Evolutionary conservation across 768 basidiomycete species (phyloP), one percentile per base, ranked within the genome.

Genomic region (Psilocybe subaeruginosa): DNA sequence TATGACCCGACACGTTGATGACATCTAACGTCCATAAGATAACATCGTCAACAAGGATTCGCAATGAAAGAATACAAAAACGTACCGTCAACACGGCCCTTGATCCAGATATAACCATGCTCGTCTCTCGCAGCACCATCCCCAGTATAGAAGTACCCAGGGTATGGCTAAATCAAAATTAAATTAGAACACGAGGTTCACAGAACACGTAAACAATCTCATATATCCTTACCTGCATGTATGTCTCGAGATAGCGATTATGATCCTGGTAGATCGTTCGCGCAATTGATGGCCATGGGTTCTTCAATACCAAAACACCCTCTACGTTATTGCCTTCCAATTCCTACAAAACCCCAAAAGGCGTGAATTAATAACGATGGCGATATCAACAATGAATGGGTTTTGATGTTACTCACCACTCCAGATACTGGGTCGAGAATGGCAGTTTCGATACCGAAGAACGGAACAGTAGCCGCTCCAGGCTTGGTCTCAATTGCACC

Each of bases 91-190:
- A 99, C 86, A 66, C 97, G 88, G 54, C 97, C 97, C 76, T 95
- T 95, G 76, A 99, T 98, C 97, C 97, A 99, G 72, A 97, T 92
- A 78, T 99, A 99, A 1, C 97, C 97, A 67, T 99, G 88, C 66
- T 90, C 87, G 71, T 99, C 97, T 19, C 97, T 86, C 12, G 91
- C 90, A 30, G 96, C 97, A 47, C 97, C 97, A 69, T 99, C 97
- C 23, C 97, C 97, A n/a, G 97, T 99, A 77, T 91, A 97, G 83
- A 93, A 99, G 72, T 82, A 79, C 6, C 96, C 96, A 5, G 93
- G 92, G 78, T 96, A 96, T 27, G 92, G 91, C 79, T 78, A 11
- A 3, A 54, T 16, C 35, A 60, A 17, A 56, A 43, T 17, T 48
- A 49, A 14, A 52, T 54, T 16, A 57, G 39, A 1, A 23, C 8